Base-by-base conservation (phyloP, 73 alveolate species). In the Paramecium sexaurelia region DNA sequence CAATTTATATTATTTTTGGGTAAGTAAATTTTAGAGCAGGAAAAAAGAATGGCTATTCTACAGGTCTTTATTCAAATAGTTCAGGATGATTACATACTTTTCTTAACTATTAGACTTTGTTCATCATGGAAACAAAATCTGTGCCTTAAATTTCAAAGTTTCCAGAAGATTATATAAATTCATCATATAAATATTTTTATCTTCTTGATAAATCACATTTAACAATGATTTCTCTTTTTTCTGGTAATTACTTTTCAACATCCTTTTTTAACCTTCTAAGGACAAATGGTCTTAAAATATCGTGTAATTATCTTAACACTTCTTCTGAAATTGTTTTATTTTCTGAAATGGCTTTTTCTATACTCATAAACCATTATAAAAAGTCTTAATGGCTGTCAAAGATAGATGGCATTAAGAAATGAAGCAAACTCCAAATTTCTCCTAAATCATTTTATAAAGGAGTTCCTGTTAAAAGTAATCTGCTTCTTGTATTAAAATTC, bases 21-120 rank as follows among this genome's bases (percentile, higher is more conserved):
- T 40, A 78, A 2, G 26, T 39, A 36, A 37, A 55, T 20, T 57
- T 67, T 8, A 92, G 55, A 19, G 91, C 47, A 26, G 39, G 17
- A 19, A 19, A 24, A 2, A 87, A 39, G 95, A 96, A 93, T 32
- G 99, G 97, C 40, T 99, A 92, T 57, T 95, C 99, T 56, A 98
- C 97, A 47, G 97, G 96, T 40, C 99, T 94, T 13, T 99, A 97
- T 73, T 98, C 99, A 75, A 99, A 97, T 51, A 99, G 94, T 84
- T 98, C 99, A 26, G 99, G 99, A 89, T 99, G 99, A 91, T 99
- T 99, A 92, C 99, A 99, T 10, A 99, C 99, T 92, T 99, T 99
- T 61, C 99, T 95, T 93, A 95, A 91, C 92, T 98, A 98, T 99
- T 97, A 97, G n/a, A 98, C 94, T 33, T 97, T 98, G 93, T 98